phyloP scores from a whole-genome alignment of 1,284 basidiomycete genomes.

The Ganoderma lucidum region DNA sequence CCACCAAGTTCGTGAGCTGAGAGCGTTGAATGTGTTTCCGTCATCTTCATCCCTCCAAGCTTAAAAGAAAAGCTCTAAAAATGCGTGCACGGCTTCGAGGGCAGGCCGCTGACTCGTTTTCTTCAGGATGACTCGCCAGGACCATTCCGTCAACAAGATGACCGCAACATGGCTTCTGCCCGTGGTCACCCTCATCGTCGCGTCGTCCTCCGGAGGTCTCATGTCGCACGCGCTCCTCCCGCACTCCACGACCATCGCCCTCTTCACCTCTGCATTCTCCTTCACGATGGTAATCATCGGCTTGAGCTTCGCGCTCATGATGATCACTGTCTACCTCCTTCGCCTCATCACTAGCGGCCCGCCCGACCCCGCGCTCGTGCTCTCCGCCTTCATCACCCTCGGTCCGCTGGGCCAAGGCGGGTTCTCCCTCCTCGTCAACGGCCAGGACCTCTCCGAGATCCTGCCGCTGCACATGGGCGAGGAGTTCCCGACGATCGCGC shows the following conservation, averaged over 20 bases:
- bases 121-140: slow-evolving; percentile 59
- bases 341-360: slow-evolving; percentile 51
- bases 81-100: background rate
- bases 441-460: slow-evolving; percentile 50
- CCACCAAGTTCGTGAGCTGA: background rate
- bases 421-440: slow-evolving; percentile 63
- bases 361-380: slow-evolving; percentile 48
- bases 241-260: slow-evolving; percentile 51
- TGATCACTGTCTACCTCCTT: slow-evolving; percentile 53
- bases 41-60: background rate
- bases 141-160: slow-evolving; percentile 54
- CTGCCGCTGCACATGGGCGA: slow-evolving; percentile 47
- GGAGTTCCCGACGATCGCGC: slow-evolving; percentile 41
- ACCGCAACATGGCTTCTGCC: slow-evolving; percentile 67
- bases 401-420: slow-evolving; percentile 54
- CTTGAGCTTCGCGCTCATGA: slow-evolving; percentile 56
- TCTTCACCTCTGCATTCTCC: slow-evolving; percentile 58
- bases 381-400: slow-evolving; percentile 57
- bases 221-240: slow-evolving; percentile 52
- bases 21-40: background rate
- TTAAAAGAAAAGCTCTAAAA: background rate
- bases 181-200: slow-evolving; percentile 68
- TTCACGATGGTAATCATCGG: slow-evolving; percentile 61
- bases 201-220: slow-evolving; percentile 63
- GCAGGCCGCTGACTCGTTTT: background rate